Percentiles rank a stretch among this genome's conserved stretches.
Conservation (phyloP, 2,329 filamentous ascomycete species). For the Stemphylium beticola region DNA sequence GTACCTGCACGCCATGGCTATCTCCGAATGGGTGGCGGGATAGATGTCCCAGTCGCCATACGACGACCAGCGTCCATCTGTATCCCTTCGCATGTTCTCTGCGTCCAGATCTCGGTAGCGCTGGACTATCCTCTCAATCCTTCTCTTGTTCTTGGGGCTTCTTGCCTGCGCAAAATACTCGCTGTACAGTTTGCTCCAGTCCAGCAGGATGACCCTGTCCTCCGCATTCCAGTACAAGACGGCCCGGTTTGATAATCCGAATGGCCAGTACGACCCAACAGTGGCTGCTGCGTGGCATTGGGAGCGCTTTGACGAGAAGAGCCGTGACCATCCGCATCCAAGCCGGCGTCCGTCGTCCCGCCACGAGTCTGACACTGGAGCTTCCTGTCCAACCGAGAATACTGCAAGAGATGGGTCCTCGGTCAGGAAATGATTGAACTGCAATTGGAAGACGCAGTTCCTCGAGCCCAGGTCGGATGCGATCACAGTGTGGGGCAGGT, state of each 20-base stretch:
- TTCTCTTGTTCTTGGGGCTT: constrained; percentile 1
- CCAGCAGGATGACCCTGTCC: constrained; percentile 8
- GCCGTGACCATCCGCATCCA: constrained; percentile 1
- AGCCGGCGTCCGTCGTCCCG: background rate
- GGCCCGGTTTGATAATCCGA: constrained; percentile 2
- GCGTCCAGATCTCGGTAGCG: background rate
- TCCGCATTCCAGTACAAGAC: constrained; percentile 14
- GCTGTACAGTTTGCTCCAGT: constrained; percentile 14
- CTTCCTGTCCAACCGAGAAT: constrained; percentile 12
- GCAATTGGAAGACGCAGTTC: constrained; percentile 3
- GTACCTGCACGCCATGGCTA: constrained; percentile 8
- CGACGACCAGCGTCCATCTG: background rate
- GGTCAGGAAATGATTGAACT: constrained; percentile 15
- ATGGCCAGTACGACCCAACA: constrained; percentile 13
- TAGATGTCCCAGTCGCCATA: constrained; percentile 10
- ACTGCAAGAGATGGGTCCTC: constrained; percentile 18
- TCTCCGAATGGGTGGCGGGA: background rate
- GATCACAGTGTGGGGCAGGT: constrained; percentile 16
- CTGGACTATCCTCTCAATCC: background rate
- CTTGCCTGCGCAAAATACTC: constrained; percentile 9
- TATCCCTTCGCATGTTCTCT: background rate
- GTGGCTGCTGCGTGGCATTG: constrained; percentile 9
- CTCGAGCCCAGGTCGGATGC: constrained; percentile 12
- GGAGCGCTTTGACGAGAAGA: background rate
- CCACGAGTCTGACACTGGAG: constrained; percentile 8